Conservation (phyloP, 345 rosid genomes). For the Viola odorata region DNA sequence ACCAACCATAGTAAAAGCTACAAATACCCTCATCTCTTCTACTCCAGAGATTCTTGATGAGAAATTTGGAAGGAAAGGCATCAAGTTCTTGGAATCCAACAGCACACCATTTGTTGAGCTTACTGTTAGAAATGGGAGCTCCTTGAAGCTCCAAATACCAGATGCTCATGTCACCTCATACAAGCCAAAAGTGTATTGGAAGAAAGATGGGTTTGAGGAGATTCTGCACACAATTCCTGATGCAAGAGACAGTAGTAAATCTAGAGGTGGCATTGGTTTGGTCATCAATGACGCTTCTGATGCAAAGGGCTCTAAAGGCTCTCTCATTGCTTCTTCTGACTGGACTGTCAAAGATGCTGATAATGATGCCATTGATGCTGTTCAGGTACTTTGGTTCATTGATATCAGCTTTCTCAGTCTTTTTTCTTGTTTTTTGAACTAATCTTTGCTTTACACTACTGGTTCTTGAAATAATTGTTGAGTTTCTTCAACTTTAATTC, state of each 20-base stretch:
- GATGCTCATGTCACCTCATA: constrained; percentile 77
- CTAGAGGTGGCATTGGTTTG: constrained; percentile 72
- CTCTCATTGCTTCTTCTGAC: constrained; percentile 36
- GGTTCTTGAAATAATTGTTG: not conserved
- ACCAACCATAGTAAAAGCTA: constrained; percentile 35
- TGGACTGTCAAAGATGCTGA: constrained; percentile 80
- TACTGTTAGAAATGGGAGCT: constrained; percentile 77
- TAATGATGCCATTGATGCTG: constrained; percentile 82
- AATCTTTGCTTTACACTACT: not conserved
- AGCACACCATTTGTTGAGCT: constrained; percentile 51
- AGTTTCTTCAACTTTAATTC: no score
- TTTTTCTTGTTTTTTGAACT: not conserved
- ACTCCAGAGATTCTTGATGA: constrained; percentile 48
- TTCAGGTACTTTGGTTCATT: constrained; percentile 46
- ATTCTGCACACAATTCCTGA: constrained; percentile 58
- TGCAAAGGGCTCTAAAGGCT: constrained; percentile 40
- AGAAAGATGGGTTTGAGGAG: constrained; percentile 77
- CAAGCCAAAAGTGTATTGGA: constrained; percentile 79
- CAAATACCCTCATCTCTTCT: constrained; percentile 19
- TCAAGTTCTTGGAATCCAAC: constrained; percentile 60
- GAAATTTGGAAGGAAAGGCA: constrained; percentile 66
- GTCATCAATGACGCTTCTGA: constrained; percentile 54
- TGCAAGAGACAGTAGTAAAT: constrained; percentile 20
- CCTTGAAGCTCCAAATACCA: constrained; percentile 51
- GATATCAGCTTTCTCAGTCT: not conserved